Base-by-base conservation (phyloP, 345 rosid species). In the Lumnitzera racemosa region DNA sequence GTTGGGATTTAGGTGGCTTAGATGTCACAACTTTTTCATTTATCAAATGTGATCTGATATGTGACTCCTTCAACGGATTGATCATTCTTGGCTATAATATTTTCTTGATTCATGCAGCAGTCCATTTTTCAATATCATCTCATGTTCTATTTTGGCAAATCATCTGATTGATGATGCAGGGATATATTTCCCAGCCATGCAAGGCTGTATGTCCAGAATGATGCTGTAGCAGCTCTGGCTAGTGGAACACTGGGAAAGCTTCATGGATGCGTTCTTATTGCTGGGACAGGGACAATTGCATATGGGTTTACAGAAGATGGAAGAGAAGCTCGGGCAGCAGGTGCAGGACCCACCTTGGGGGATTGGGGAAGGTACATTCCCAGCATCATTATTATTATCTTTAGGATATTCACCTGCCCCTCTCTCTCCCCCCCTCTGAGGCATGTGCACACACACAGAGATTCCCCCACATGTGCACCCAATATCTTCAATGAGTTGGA, bases 181-280 rank as follows among this genome's bases (percentile, higher is more conserved):
- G 88, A 77, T 55, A 82, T 90, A 56, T 87, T 87, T 67, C 95
- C 97, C 7, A 72, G 80, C 66, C 77, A 82, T 67, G 97, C 84
- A 47, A 80, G 78, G 78, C 76, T 87, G 41, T 87, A 80, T 76
- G 96, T 86, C 58, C 88, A 77, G 62, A 92, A 90, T 70, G 98
- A 90, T 81, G 96, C 97, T 16, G 76, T 92, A 49, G 97, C 95
- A 64, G 98, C 97, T 59, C 63, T 92, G 73, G 96, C 97, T 2
- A 81, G 98, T 75, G 97, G 98, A 59, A 89, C 98, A 51, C 67
- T 85, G 87, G 97, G 98, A 66, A 87, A 85, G 78, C 95, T 89
- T 61, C 90, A 87, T 72, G 98, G 97, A 5, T 92, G 98, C 80
- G 98, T 92, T 63, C 61, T 92, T 29, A 92, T 92, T 67, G 96